Evolutionary conservation across 176 grass and related monocot species (phyloP).

Genomic region (Juncus effusus): DNA sequence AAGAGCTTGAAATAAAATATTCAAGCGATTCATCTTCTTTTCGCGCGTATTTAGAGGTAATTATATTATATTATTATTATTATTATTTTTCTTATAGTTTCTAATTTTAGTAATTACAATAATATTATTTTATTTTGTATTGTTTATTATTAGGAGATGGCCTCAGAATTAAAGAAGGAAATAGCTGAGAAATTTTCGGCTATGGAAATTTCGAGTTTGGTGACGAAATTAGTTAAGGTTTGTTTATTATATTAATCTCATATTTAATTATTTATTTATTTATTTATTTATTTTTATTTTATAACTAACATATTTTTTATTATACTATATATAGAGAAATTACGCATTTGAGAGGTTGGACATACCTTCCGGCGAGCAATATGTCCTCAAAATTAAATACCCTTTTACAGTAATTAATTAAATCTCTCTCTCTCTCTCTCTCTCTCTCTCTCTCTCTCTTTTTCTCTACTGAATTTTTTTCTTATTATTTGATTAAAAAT

Average conservation of each 20-base stretch:
- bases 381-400: conserved; percentile 97
- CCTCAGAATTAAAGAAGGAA: conserved; percentile 81
- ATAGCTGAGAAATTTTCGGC: conserved; percentile 73
- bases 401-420: conserved; percentile 58
- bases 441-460: not conserved
- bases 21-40: conserved; percentile 48
- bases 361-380: conserved; percentile 73
- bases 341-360: conserved; percentile 94
- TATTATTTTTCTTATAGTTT: conserved; percentile 5
- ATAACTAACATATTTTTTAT: not conserved
- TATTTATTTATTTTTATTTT: not conserved
- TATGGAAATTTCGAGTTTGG: conserved; percentile 78
- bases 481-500: not conserved
- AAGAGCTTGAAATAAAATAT: conserved; percentile 35
- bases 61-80: not conserved
- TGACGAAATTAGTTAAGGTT: conserved; percentile 88
- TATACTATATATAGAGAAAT: conserved; percentile 54
- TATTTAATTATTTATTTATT: too few species aligned
- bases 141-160: conserved; percentile 60
- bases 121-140: conserved; percentile 12
- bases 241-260: conserved; percentile 8
- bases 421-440: conserved; percentile 16
- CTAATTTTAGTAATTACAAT: not conserved
- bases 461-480: too few species aligned
- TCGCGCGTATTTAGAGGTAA: conserved; percentile 68